phyloP scores from a whole-genome alignment of 2,329 filamentous ascomycete genomes.

The Apiospora phragmitis region DNA sequence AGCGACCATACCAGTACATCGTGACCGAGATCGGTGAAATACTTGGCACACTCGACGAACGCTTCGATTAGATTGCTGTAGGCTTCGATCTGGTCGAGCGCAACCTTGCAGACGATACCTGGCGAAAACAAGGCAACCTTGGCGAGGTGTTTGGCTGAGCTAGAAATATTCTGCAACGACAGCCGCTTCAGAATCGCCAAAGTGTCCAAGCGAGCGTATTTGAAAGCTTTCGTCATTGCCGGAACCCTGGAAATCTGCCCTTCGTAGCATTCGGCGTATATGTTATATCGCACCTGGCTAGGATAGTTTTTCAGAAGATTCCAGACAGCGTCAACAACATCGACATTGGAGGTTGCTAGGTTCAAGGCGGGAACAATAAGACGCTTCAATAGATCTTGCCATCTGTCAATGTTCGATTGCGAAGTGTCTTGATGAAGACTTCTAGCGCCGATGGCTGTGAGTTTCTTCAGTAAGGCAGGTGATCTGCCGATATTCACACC shows the following conservation, averaged over 20 bases:
- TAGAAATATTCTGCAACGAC: slow-evolving; percentile 80
- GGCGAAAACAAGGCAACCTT: slow-evolving; percentile 93
- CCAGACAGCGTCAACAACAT: slow-evolving; percentile 83
- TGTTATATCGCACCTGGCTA: slow-evolving; percentile 73
- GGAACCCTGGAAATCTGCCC: slow-evolving; percentile 75
- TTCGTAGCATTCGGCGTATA: slow-evolving; percentile 92
- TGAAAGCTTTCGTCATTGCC: slow-evolving; percentile 77
- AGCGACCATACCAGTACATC: slow-evolving; percentile 93
- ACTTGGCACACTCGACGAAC: slow-evolving; percentile 90
- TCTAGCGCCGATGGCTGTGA: slow-evolving; percentile 81
- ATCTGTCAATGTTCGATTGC: slow-evolving; percentile 69
- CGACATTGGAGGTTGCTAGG: slow-evolving; percentile 80
- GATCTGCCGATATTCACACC: slow-evolving; percentile 91
- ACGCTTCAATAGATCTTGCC: slow-evolving; percentile 81
- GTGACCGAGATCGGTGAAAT: slow-evolving; percentile 90
- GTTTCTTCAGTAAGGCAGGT: slow-evolving; percentile 71
- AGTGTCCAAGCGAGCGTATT: slow-evolving; percentile 75
- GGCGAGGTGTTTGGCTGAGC: slow-evolving; percentile 84
- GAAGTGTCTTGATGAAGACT: slow-evolving; percentile 73
- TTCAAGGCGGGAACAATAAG: slow-evolving; percentile 87
- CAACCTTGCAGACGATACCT: slow-evolving; percentile 86
- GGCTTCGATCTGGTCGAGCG: slow-evolving; percentile 86
- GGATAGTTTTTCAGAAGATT: slow-evolving; percentile 79
- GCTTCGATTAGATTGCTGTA: slow-evolving; percentile 95
- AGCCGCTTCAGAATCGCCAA: slow-evolving; percentile 85